Percentiles rank a stretch among this genome's conserved stretches.
These are phyloP conservation scores for Ramalina peruviana DNA, from an alignment of 495 filamentous ascomycete species.

Conservation along the genomic window DNA sequence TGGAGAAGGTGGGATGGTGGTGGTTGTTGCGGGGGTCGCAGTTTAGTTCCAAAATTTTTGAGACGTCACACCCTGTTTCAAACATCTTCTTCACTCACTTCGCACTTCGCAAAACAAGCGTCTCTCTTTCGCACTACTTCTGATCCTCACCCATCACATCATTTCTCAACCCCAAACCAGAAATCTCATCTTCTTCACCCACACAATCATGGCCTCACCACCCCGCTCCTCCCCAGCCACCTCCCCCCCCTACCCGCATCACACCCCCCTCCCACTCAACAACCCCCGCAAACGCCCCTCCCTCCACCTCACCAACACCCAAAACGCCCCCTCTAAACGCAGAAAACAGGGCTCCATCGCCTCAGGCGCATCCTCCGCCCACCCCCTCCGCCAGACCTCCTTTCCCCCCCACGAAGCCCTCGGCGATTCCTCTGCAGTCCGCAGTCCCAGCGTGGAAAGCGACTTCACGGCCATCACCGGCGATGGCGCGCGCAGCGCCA, in stretches of 20 bases:
- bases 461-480: constrained; percentile 51
- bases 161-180: background rate
- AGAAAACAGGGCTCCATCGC: constrained; percentile 43
- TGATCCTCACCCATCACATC: background rate
- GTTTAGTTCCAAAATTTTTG: background rate
- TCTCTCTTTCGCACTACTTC: background rate
- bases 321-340: constrained; percentile 36
- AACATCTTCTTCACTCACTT: background rate
- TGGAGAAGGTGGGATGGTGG: too few species aligned
- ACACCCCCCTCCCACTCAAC: constrained; percentile 30
- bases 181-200: background rate
- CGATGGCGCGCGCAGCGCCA: constrained; percentile 31
- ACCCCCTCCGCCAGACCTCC: constrained; percentile 80
- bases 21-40: background rate
- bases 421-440: constrained; percentile 28
- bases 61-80: too few species aligned
- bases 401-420: constrained; percentile 51
- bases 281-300: constrained; percentile 46
- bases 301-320: constrained; percentile 26
- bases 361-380: constrained; percentile 36
- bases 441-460: constrained; percentile 55
- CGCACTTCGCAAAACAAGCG: background rate
- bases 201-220: constrained; percentile 45
- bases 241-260: constrained; percentile 39
- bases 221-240: constrained; percentile 32